Conservation (phyloP, 495 filamentous ascomycete genomes). For the Saxispiralis lemnorum region DNA sequence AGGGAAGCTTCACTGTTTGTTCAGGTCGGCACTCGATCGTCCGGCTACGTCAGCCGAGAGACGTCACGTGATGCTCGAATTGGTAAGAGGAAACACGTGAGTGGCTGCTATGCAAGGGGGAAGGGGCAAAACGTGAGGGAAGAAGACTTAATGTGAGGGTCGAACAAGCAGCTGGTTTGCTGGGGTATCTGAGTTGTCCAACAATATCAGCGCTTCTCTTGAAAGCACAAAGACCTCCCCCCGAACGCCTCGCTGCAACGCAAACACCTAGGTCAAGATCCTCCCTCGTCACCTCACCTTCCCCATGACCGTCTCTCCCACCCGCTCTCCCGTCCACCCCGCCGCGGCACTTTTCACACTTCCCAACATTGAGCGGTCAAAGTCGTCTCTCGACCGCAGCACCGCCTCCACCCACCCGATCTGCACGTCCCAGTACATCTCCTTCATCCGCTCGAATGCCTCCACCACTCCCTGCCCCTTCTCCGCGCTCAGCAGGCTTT, state of each 20-base stretch:
- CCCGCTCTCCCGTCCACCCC: conserved; percentile 60
- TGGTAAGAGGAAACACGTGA: too few relatives aligned
- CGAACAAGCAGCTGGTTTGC: too few relatives aligned
- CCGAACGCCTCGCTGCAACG: conserved; percentile 3
- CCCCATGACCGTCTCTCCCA: conserved; percentile 75
- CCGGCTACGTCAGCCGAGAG: too few relatives aligned
- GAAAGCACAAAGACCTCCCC: background rate
- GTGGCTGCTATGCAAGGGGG: too few relatives aligned
- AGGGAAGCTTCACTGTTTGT: too few relatives aligned
- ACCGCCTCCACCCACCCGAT: conserved; percentile 94
- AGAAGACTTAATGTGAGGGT: too few relatives aligned
- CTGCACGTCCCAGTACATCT: conserved; percentile 82
- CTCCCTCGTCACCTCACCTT: conserved; percentile 45
- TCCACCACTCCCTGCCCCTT: conserved; percentile 49
- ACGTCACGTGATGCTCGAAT: too few relatives aligned
- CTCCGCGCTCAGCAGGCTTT: conserved; percentile 53
- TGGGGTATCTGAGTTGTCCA: too few relatives aligned
- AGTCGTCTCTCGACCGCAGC: conserved; percentile 72
- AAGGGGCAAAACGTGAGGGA: too few relatives aligned
- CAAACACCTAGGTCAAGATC: background rate
- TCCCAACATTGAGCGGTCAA: conserved; percentile 76
- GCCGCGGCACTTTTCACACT: conserved; percentile 71
- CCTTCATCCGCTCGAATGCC: conserved; percentile 70
- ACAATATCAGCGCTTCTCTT: background rate
- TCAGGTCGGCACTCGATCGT: too few relatives aligned